Percentiles rank a stretch among this genome's conserved stretches.
Conservation (phyloP, 2,329 filamentous ascomycete genomes). For the Exophiala sp. region DNA sequence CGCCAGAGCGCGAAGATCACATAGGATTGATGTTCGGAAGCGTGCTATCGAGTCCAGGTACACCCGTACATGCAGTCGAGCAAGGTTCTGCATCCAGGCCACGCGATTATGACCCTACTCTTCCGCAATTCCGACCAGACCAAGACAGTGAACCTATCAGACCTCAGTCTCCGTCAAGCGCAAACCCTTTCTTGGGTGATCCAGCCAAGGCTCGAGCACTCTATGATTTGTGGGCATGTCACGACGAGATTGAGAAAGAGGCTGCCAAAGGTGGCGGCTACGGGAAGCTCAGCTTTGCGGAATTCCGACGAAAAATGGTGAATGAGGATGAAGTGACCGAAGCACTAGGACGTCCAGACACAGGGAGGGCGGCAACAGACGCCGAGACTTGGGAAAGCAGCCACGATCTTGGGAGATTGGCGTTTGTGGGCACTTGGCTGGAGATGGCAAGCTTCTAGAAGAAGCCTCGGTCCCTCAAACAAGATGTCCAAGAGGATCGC, state of each 20-base stretch:
- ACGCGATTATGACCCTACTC: conserved; percentile 38
- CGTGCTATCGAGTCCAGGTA: not conserved
- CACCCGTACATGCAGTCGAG: not conserved
- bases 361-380: conserved; percentile 6
- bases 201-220: conserved; percentile 1
- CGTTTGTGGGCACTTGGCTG: conserved; percentile 84
- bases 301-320: conserved; percentile 75
- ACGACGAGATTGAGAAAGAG: conserved; percentile 66
- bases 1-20: conserved; percentile 29
- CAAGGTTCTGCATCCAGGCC: not conserved
- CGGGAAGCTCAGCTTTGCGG: conserved; percentile 71
- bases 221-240: conserved; percentile 41
- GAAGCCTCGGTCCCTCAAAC: no score
- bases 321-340: conserved; percentile 40
- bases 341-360: conserved; percentile 4
- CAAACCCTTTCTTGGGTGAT: conserved; percentile 10
- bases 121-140: conserved; percentile 47
- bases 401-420: conserved; percentile 26
- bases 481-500: no score
- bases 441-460: conserved; percentile 63
- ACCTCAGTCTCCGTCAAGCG: conserved; percentile 35
- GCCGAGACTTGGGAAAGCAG: conserved; percentile 23
- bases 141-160: conserved; percentile 26
- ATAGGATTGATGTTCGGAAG: conserved; percentile 14
- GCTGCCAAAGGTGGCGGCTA: conserved; percentile 69